These are phyloP conservation scores for Lentinula edodes DNA, from an alignment of 768 basidiomycete genomes.

Conservation along the genomic window DNA sequence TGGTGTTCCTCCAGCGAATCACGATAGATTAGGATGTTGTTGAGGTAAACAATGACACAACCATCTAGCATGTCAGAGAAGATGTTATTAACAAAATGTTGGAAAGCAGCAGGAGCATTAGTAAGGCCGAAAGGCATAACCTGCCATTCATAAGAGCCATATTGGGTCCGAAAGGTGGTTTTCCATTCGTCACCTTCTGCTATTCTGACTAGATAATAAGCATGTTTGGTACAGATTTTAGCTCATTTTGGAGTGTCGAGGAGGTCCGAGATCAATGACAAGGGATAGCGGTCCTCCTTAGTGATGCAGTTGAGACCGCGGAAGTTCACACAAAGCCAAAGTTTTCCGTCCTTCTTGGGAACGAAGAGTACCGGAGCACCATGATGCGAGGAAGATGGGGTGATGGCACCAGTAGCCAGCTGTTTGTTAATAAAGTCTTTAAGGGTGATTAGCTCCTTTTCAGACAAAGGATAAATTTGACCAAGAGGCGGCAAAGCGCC, in stretches of 20 bases:
- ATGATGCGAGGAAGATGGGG: slow-evolving; percentile 12
- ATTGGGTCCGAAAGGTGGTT: background rate
- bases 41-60: background rate
- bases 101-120: background rate
- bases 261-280: background rate
- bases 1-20: background rate
- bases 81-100: background rate
- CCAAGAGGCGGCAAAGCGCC: slow-evolving; percentile 10
- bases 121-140: background rate
- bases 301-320: background rate
- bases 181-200: background rate
- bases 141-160: background rate
- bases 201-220: background rate
- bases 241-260: background rate
- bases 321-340: background rate
- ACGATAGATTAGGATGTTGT: background rate
- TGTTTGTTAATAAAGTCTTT: slow-evolving; percentile 26
- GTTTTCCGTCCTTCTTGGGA: slow-evolving; percentile 17
- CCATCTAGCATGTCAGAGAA: background rate
- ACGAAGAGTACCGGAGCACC: slow-evolving; percentile 21
- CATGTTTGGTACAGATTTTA: background rate
- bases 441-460: background rate
- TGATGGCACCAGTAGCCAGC: slow-evolving; percentile 23
- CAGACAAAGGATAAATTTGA: slow-evolving; percentile 25
- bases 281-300: background rate